Conservation (phyloP, 306 rosid species). For the Nissolia schottii region DNA sequence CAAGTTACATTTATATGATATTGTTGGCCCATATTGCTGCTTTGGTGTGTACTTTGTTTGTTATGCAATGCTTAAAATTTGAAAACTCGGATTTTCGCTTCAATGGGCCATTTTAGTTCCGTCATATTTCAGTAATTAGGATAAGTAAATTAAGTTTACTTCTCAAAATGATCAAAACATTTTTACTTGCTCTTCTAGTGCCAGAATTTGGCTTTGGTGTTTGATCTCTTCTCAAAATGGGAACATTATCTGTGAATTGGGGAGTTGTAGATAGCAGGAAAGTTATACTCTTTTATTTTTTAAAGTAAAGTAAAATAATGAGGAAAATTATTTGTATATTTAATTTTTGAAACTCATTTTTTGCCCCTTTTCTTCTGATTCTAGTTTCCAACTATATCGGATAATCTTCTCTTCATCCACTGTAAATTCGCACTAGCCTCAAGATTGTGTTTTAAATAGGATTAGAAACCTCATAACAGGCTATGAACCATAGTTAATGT, state of each 20-base stretch:
- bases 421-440: not conserved
- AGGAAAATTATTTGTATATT: not conserved
- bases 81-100: conserved; percentile 7
- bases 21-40: not conserved
- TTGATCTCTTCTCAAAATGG: not conserved
- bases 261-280: not conserved
- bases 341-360: not conserved
- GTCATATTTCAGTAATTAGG: not conserved
- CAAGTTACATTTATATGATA: not conserved
- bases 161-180: not conserved
- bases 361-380: not conserved
- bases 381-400: not conserved
- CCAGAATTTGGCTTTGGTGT: not conserved
- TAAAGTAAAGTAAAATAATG: not conserved
- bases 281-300: not conserved
- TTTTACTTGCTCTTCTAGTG: not conserved
- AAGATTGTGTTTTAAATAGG: conserved; percentile 40
- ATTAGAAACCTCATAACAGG: conserved; percentile 60
- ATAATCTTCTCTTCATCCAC: not conserved
- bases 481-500: conserved; percentile 57
- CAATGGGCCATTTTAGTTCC: not conserved
- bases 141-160: not conserved
- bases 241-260: not conserved
- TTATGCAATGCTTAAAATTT: not conserved
- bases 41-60: not conserved